Evolutionary conservation across 257 asterid genomes (phyloP).

Genomic region (Solanum commersonii): DNA sequence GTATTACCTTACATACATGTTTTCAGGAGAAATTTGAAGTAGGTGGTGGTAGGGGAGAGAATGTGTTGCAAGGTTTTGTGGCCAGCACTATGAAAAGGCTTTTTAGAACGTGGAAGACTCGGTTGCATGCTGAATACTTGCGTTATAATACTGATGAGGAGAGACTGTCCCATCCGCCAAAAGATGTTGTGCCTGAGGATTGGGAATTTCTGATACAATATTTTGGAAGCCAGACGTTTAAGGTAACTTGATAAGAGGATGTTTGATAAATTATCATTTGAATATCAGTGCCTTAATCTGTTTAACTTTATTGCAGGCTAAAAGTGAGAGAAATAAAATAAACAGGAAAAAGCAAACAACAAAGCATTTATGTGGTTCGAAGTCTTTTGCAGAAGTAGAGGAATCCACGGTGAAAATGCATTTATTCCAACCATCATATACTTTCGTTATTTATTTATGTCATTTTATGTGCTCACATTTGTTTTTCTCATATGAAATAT

Average conservation of each 20-base stretch:
- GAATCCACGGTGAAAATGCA: not conserved
- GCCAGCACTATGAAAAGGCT: not conserved
- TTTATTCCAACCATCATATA: not conserved
- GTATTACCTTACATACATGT: not conserved
- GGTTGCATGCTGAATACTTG: constrained; percentile 2
- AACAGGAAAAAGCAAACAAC: constrained; percentile 1
- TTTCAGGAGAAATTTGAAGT: constrained; percentile 1
- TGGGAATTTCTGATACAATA: not conserved
- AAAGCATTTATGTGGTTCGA: not conserved
- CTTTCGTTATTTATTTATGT: not conserved
- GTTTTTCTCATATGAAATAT: not conserved
- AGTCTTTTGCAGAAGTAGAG: constrained; percentile 3
- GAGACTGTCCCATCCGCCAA: not conserved
- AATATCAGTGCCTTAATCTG: not conserved
- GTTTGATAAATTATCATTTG: not conserved
- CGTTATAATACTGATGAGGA: not conserved
- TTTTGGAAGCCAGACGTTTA: not conserved
- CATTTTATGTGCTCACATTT: not conserved
- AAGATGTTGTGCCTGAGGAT: not conserved
- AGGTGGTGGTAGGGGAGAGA: constrained; percentile 3
- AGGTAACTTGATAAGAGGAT: not conserved
- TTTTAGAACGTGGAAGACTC: constrained; percentile 1
- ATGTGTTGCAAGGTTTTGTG: not conserved
- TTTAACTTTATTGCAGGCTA: not conserved
- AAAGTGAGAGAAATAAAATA: not conserved